These are phyloP conservation scores for Sanghuangporus sanghuang DNA, from an alignment of 1,284 basidiomycete genomes.

Conservation along the genomic window DNA sequence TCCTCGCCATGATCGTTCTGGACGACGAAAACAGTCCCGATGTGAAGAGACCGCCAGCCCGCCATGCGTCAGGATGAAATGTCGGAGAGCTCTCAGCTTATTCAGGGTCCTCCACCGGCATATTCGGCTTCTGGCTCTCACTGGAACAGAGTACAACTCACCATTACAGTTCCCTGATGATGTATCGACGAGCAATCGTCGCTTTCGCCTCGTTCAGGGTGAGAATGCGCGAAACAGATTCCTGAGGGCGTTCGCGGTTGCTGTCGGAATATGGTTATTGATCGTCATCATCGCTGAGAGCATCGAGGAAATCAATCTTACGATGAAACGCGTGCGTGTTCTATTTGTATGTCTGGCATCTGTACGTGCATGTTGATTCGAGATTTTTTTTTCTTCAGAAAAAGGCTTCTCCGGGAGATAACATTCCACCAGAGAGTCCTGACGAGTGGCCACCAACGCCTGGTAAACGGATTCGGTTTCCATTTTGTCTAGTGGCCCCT, in stretches of 20 bases:
- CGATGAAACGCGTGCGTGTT: background rate
- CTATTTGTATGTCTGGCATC: background rate
- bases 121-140: constrained; percentile 4
- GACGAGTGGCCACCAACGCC: no score
- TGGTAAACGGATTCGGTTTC: no score
- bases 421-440: no score
- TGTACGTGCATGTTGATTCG: no score
- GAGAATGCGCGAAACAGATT: constrained; percentile 12
- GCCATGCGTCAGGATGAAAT: background rate
- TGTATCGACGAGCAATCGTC: background rate
- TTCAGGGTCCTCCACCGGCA: constrained; percentile 5
- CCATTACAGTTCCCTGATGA: constrained; percentile 8
- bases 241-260: constrained; percentile 1
- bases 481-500: background rate
- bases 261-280: constrained; percentile 5
- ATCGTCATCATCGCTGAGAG: background rate
- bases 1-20: constrained; percentile 6
- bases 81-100: background rate
- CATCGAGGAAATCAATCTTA: background rate
- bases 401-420: background rate
- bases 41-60: background rate
- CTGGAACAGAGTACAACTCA: background rate
- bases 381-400: background rate
- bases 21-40: constrained; percentile 5
- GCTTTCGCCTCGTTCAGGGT: background rate